Evolutionary conservation across 2,329 filamentous ascomycete genomes (phyloP).

Genomic region (Chaetomium strumarium): DNA sequence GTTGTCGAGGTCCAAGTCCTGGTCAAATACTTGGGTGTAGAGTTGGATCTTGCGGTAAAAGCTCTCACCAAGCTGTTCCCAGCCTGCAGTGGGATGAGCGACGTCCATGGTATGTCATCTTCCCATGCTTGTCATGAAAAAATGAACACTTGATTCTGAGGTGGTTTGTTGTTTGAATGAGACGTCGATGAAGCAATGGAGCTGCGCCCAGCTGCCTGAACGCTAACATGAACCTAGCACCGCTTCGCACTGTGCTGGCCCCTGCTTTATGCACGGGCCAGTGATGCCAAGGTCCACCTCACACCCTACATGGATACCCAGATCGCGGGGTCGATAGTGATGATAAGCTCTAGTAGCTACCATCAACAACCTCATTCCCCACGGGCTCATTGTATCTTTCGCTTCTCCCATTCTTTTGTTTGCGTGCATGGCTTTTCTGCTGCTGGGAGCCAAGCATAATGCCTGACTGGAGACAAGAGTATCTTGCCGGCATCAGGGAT

Average conservation of each 20-base stretch:
- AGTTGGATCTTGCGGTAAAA: slow-evolving; percentile 95
- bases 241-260: not conserved
- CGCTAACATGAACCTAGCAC: not conserved
- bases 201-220: not conserved
- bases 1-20: slow-evolving; percentile 90
- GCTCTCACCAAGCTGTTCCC: slow-evolving; percentile 87
- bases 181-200: not conserved
- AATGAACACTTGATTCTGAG: not conserved
- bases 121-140: slow-evolving; percentile 19
- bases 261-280: not conserved
- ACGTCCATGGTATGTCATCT: slow-evolving; percentile 46
- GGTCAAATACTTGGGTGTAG: slow-evolving; percentile 89
- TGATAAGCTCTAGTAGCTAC: not conserved
- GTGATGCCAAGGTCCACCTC: not conserved
- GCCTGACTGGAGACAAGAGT: slow-evolving; percentile 76
- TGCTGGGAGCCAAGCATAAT: slow-evolving; percentile 30
- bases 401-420: not conserved
- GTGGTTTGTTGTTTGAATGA: not conserved
- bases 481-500: slow-evolving; percentile 66
- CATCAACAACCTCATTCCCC: no score
- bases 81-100: slow-evolving; percentile 71
- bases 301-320: not conserved
- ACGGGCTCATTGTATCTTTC: no score
- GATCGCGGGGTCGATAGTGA: not conserved
- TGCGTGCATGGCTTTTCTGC: not conserved